These are phyloP conservation scores for Rugosomyces carneus DNA, from an alignment of 1,284 basidiomycete genomes.

Conservation along the genomic window DNA sequence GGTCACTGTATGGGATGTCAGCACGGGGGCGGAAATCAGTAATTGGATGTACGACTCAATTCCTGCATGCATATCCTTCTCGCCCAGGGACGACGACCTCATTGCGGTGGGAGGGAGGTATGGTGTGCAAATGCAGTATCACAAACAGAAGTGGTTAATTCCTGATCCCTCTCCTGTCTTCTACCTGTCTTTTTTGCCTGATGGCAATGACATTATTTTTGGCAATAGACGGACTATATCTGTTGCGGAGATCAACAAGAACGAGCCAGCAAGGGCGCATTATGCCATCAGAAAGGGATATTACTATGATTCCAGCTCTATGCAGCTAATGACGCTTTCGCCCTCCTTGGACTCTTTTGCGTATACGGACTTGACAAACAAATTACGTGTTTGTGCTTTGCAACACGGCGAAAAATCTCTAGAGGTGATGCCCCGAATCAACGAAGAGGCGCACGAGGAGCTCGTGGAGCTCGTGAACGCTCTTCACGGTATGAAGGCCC, in stretches of 20 bases:
- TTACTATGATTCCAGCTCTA: neutral
- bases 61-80: neutral
- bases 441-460: neutral
- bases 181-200: neutral
- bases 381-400: neutral
- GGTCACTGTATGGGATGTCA: neutral
- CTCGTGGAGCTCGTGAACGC: neutral
- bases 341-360: neutral
- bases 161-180: neutral
- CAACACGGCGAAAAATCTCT: neutral
- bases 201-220: neutral
- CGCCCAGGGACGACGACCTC: neutral
- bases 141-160: neutral
- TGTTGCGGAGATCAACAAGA: neutral
- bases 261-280: neutral
- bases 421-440: neutral
- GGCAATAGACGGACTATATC: neutral
- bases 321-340: neutral
- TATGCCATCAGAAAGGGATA: neutral
- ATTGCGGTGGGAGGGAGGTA: neutral
- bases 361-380: neutral
- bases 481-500: neutral
- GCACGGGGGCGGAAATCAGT: neutral
- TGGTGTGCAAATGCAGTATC: neutral
- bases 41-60: no score